Conservation (phyloP, 805 yeast species). For the Torulaspora quercuum region DNA sequence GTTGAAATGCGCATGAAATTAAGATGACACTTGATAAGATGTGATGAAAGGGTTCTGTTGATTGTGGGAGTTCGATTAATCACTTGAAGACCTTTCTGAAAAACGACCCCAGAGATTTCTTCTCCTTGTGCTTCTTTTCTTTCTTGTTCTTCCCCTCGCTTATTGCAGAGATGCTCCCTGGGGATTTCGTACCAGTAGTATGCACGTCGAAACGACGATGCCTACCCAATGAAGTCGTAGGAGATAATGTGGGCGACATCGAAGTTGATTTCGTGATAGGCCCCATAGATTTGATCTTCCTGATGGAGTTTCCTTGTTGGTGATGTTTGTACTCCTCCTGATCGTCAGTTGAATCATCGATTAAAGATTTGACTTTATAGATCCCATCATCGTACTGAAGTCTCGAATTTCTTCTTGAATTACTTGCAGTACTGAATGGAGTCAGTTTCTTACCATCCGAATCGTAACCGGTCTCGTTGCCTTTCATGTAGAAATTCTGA, state of each 20-base stretch:
- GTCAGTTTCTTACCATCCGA: slow-evolving; percentile 17
- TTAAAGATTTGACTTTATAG: slow-evolving; percentile 34
- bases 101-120: slow-evolving; percentile 20
- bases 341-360: slow-evolving; percentile 20
- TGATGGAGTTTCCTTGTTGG: slow-evolving; percentile 9
- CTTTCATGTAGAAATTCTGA: slow-evolving; percentile 9
- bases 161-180: slow-evolving; percentile 1
- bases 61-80: background rate
- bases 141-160: slow-evolving; percentile 3
- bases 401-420: slow-evolving; percentile 29
- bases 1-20: no score
- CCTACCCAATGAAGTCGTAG: slow-evolving; percentile 9
- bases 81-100: slow-evolving; percentile 22
- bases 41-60: background rate
- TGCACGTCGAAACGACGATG: background rate
- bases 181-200: slow-evolving; percentile 4
- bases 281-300: slow-evolving; percentile 27
- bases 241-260: slow-evolving; percentile 3
- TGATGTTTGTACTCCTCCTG: slow-evolving; percentile 2
- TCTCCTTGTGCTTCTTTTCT: slow-evolving; percentile 9
- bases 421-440: slow-evolving; percentile 21
- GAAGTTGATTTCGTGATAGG: slow-evolving; percentile 8
- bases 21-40: no score
- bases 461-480: slow-evolving; percentile 11
- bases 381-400: slow-evolving; percentile 28